Base-by-base conservation (phyloP, 192 early-diverging fungal genomes). In the Coemansia sp. region DNA sequence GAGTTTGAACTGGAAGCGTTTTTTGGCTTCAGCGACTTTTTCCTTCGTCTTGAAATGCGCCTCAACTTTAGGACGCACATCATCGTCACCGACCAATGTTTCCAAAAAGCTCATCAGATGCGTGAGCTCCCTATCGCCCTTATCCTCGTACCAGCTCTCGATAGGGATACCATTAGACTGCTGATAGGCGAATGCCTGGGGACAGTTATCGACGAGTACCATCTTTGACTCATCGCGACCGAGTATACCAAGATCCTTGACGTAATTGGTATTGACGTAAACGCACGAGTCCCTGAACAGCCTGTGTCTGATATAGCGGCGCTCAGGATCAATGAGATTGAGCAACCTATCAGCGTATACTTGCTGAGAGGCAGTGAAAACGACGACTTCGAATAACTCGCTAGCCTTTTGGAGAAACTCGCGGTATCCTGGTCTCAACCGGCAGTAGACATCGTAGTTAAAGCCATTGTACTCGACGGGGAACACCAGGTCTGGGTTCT, bases 321-420 rank as follows among this genome's bases (percentile, higher is more conserved):
- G 80, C 15, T 85, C 78, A 0, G 90, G 90, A 41, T 92, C 91
- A 55, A 92, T 85, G 33, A 87, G 64, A 55, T 89, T 88, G 38
- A 89, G 75, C 44, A 91, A 66, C 16, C 77, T 73, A 65, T 91
- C 88, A 3, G 91, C 91, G 51, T 93, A 93, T n/a, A 87, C 85
- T 57, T 91, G 87, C 79, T 91, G 91, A 55, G 90, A 91, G 4
- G 91, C 91, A 5, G 91, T 93, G 51, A 93, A 93, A 3, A 92
- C 79, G 5, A 92, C 90, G 2, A 93, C 89, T 70, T 93, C 91
- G 51, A 89, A 93, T 46, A 85, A 69, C 66, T 79, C 61, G 42
- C 90, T 85, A 34, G 79, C 86, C 60, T 73, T 73, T 33, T 88
- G 80, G 42, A 93, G 78, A 49, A 93, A 93, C 55, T 86, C 86